Evolutionary conservation across 2,329 filamentous ascomycete genomes (phyloP), one percentile per base, ranked within the genome.

Genomic region (Fusarium armeniacum): DNA sequence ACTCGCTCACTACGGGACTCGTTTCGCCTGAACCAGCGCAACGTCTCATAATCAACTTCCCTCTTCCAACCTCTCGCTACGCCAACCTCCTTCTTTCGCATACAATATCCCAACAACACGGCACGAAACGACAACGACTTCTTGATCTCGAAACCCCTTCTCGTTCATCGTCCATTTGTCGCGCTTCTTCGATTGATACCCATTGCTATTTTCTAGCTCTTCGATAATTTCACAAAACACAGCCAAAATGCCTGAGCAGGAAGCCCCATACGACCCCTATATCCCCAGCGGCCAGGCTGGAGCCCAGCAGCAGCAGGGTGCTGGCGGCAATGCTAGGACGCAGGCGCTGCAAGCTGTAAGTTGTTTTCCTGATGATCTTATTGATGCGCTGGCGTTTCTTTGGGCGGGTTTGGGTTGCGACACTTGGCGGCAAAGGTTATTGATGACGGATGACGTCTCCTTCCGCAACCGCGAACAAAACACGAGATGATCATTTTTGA

Each of bases 271-370:
- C 82, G 93, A 97, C 83, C 93, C 93, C 70, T 97, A 96, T 83
- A 94, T 95, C 81, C 93, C 93, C 78, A 89, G 87, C 79, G 89
- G 89, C 81, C 85, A 86, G 81, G 80, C 82, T 67, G 80, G 73
- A 56, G 76, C 75, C 62, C 60, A 63, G 62, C 80, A 82, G 79
- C 60, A 63, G 62, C 80, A 82, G 79, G 81, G 76, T 67, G 78
- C 73, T 76, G 82, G 78, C 72, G 85, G 81, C 71, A 87, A 81
- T 79, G 80, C 81, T 65, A 81, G 87, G 79, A 85, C 87, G 57
- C 83, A 86, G 71, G 91, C 91, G 71, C 87, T 97, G 73, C 93
- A 97, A 88, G 91, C 91, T 83, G 93, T 97, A 91, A 85, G 93
- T 79, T 59, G 44, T 41, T 58, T 38, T 45, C 4, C 28, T 62